These are phyloP conservation scores for Hypocreales sp. DNA, from an alignment of 2,329 filamentous ascomycete species.

Conservation along the genomic window DNA sequence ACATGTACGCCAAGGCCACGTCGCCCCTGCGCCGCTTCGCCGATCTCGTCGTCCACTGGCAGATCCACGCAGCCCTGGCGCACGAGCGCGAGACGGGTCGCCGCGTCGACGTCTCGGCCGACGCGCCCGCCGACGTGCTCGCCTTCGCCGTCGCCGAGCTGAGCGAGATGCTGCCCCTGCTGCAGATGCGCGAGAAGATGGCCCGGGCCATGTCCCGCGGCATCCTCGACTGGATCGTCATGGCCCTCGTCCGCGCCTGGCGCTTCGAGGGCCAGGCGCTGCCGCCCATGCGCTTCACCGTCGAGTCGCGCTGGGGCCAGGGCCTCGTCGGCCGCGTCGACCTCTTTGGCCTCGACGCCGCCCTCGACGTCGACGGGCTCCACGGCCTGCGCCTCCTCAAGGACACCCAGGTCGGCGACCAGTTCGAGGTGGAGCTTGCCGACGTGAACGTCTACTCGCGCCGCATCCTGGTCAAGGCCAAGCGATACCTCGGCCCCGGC, in stretches of 20 bases:
- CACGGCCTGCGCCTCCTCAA: constrained; percentile 19
- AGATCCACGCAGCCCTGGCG: constrained; percentile 43
- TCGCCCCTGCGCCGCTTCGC: constrained; percentile 49
- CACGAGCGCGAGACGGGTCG: constrained; percentile 21
- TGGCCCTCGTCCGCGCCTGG: constrained; percentile 46
- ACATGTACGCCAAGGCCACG: constrained; percentile 48
- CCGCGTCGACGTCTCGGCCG: constrained; percentile 9
- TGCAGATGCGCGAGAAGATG: constrained; percentile 38
- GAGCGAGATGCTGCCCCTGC: constrained; percentile 28
- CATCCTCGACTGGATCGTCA: constrained; percentile 36
- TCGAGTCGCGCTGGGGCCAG: constrained; percentile 19
- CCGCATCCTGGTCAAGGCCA: constrained; percentile 28
- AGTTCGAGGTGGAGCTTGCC: constrained; percentile 38
- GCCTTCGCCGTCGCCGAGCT: constrained; percentile 28
- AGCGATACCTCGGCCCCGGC: constrained; percentile 14
- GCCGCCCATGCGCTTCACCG: constrained; percentile 30
- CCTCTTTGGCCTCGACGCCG: constrained; percentile 31
- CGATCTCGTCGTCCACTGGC: constrained; percentile 51
- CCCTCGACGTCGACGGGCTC: constrained; percentile 23
- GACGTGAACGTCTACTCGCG: constrained; percentile 34
- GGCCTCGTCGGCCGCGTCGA: constrained; percentile 27
- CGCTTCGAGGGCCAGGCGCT: constrained; percentile 33
- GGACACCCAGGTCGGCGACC: constrained; percentile 32
- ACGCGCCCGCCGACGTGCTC: constrained; percentile 21
- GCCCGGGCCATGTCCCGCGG: constrained; percentile 27